Percentiles rank a stretch among this genome's conserved stretches.
Evolutionary conservation across 2,329 filamentous ascomycete genomes (phyloP).

Genomic region (Aureobasidium mangrovei): DNA sequence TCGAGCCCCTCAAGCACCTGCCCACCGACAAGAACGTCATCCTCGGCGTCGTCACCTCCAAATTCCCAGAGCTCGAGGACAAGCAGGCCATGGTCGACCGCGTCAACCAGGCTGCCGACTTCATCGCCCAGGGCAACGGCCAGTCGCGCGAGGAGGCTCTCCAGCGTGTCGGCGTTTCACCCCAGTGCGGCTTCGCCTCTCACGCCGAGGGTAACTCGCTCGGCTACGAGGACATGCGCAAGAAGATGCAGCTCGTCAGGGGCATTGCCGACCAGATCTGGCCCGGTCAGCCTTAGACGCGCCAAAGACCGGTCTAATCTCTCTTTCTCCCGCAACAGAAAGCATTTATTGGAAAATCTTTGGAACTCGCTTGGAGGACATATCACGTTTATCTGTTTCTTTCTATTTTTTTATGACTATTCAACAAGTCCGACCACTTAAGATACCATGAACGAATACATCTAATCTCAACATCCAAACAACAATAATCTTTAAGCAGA

Average conservation of each 20-base stretch:
- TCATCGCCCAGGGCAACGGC: constrained; percentile 56
- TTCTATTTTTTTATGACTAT: too few species aligned
- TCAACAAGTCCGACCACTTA: too few species aligned
- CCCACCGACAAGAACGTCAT: constrained; percentile 35
- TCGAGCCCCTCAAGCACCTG: constrained; percentile 32
- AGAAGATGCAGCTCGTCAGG: constrained; percentile 59
- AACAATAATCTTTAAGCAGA: too few species aligned
- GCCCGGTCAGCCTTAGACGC: constrained; percentile 37
- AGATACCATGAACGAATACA: too few species aligned
- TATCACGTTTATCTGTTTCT: too few species aligned
- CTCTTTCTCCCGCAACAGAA: too few species aligned
- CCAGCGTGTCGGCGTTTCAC: constrained; percentile 55
- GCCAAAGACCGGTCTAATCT: too few species aligned
- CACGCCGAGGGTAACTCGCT: constrained; percentile 63
- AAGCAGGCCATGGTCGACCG: constrained; percentile 34
- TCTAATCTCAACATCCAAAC: too few species aligned
- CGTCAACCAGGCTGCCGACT: constrained; percentile 44
- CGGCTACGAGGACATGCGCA: constrained; percentile 57
- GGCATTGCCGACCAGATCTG: constrained; percentile 63
- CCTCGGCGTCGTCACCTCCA: constrained; percentile 35
- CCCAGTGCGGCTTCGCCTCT: constrained; percentile 65
- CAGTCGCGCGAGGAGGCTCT: constrained; percentile 56
- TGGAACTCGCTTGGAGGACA: too few species aligned
- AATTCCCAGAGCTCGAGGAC: constrained; percentile 33
- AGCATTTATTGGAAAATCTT: too few species aligned